Base-by-base conservation (phyloP, 192 early-diverging fungal genomes). In the Lunasporangiospora selenospora region DNA sequence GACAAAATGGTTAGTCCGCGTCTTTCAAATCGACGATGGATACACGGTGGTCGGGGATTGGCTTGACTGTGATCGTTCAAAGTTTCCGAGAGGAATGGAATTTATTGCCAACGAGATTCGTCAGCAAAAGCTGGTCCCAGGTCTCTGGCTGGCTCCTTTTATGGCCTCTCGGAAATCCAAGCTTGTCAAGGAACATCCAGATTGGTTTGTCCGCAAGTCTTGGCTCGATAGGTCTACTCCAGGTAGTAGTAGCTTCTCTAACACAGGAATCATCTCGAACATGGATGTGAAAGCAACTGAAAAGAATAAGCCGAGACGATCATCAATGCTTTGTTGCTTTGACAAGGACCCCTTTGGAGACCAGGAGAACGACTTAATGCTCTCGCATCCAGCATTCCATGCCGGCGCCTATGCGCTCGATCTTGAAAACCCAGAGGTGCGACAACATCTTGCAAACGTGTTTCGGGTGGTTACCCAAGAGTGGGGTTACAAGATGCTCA, bases 1-100 rank as follows among this genome's bases (percentile, higher is more conserved):
- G 11, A 21, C 65, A 1, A 62, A 62, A 7, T 83, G 78, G 51
- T 79, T 79, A 3, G 80, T 76, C 29, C 59, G 79, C 39, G 67
- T 83, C 0, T 83, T 83, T 42, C 82, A 83, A 60, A 79, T 83
- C 32, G 82, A 83, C 33, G 82, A 83, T 40, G 82, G 82, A 9
- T 83, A 63, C 24, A 81, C 77, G 3, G 55, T 65, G 27, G 76
- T 83, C 24, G 82, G 82, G 3, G 82, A 83, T 29, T 83, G 82
- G 82, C 63, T 83, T 9, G 53, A 54, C 10, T 69, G 52, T 11
- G 50, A 81, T 21, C 77, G 54, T 41, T 36, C 65, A 12, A 78
- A 77, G 39, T 83, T 83, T 34, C 82, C 82, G 1, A 65, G 60
- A 21, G 79, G 79, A 1, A 83, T 83, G 82, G 33, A 63, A 12